Percentiles rank a stretch among this genome's conserved stretches.
These are phyloP conservation scores for Mortierella sp. DNA, from an alignment of 371 early-diverging fungal species.

Conservation along the genomic window DNA sequence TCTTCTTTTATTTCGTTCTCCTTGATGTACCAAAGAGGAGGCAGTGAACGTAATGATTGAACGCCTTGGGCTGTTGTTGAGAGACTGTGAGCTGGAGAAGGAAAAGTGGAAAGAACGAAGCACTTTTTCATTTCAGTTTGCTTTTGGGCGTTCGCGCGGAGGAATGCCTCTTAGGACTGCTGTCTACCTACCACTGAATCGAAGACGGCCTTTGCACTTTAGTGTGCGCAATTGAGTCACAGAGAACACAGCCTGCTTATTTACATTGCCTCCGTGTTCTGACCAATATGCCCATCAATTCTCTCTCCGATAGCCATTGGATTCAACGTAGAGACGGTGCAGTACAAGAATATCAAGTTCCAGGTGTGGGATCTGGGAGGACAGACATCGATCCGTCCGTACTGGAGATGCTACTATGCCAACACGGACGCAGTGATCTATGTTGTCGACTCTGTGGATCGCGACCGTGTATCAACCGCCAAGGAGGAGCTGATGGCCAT, in stretches of 20 bases:
- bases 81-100: not conserved
- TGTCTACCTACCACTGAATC: not conserved
- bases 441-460: constrained; percentile 95
- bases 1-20: not conserved
- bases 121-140: no score
- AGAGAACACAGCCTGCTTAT: not conserved
- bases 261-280: not conserved
- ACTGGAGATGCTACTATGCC: constrained; percentile 95
- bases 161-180: not conserved
- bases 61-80: not conserved
- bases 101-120: not conserved
- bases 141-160: not conserved
- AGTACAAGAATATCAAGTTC: constrained; percentile 98
- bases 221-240: not conserved
- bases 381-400: constrained; percentile 78
- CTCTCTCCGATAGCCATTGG: constrained; percentile 70
- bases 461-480: constrained; percentile 89
- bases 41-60: not conserved
- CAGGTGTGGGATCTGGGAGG: constrained; percentile 97
- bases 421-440: constrained; percentile 98
- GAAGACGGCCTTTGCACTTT: no score
- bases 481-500: constrained; percentile 92
- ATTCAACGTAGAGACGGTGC: constrained; percentile 94
- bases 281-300: not conserved
- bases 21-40: not conserved